phyloP scores from a whole-genome alignment of 352 stramenopile species.

The Hyaloperonospora brassicae region DNA sequence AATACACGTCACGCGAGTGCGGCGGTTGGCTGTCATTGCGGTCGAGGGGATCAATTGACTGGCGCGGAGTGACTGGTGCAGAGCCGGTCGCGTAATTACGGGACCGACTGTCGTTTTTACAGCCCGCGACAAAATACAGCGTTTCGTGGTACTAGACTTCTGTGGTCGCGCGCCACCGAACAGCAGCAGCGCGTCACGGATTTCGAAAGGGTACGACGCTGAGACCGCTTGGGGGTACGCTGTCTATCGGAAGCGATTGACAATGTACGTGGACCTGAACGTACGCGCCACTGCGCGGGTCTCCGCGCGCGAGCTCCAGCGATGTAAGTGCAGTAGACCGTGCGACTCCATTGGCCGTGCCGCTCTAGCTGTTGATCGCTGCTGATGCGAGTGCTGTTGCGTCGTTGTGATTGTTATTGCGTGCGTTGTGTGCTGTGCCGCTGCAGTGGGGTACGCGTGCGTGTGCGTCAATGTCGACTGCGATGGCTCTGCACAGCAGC shows the following conservation, averaged over 20 bases:
- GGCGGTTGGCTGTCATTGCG: neutral
- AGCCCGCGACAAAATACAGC: too few relatives aligned
- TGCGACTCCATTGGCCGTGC: too few relatives aligned
- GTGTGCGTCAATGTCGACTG: constrained; percentile 60
- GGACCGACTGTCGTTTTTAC: too few relatives aligned
- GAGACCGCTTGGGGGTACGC: too few relatives aligned
- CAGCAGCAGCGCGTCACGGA: too few relatives aligned
- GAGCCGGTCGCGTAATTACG: constrained; percentile 20
- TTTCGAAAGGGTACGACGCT: neutral
- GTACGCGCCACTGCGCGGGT: constrained; percentile 45
- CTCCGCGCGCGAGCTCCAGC: constrained; percentile 48
- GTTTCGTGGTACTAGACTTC: too few relatives aligned
- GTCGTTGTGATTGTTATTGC: too few relatives aligned
- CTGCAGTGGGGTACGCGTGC: constrained; percentile 53
- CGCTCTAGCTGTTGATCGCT: too few relatives aligned
- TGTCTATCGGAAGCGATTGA: too few relatives aligned
- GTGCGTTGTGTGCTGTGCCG: neutral
- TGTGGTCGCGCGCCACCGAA: too few relatives aligned
- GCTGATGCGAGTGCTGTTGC: too few relatives aligned
- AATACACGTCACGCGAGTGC: constrained; percentile 22
- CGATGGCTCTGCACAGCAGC: constrained; percentile 35
- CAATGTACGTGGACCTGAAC: constrained; percentile 66
- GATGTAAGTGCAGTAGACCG: constrained; percentile 29
- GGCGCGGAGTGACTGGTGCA: constrained; percentile 10
- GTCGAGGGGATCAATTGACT: neutral